Conservation (phyloP, 805 yeast species). For the Yarrowia sp. region DNA sequence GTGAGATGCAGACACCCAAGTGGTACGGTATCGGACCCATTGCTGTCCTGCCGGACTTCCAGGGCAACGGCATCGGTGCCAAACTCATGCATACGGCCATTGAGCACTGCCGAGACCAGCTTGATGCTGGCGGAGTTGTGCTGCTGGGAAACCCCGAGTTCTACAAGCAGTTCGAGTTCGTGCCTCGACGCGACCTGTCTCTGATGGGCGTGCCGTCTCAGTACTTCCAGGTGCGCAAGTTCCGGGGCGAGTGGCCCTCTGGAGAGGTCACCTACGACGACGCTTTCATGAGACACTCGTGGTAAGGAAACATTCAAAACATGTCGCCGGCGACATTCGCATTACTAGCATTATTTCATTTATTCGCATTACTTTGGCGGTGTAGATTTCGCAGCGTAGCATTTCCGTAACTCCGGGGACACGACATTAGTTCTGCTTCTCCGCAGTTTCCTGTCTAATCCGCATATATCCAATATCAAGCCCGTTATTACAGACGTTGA, state of each 20-base stretch:
- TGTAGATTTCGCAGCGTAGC: too few species aligned
- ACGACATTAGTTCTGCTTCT: too few species aligned
- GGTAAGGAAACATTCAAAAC: neutral
- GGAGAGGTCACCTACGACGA: conserved; percentile 22
- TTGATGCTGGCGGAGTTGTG: conserved; percentile 15
- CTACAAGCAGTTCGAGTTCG: conserved; percentile 23
- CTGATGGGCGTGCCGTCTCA: conserved; percentile 20
- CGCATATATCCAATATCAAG: neutral
- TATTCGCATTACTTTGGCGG: neutral
- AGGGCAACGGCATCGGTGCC: conserved; percentile 19
- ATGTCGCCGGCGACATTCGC: conserved; percentile 25
- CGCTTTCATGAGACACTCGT: conserved; percentile 20
- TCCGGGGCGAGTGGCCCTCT: conserved; percentile 24
- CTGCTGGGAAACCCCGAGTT: conserved; percentile 22
- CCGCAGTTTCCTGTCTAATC: too few species aligned
- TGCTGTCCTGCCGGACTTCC: conserved; percentile 13
- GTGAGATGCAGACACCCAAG: neutral
- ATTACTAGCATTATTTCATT: neutral
- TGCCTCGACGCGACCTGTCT: conserved; percentile 16
- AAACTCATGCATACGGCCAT: conserved; percentile 23
- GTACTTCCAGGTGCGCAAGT: conserved; percentile 23
- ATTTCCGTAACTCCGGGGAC: too few species aligned
- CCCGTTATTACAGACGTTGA: neutral
- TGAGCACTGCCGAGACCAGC: conserved; percentile 11
- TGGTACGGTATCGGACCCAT: conserved; percentile 25